These are phyloP conservation scores for Phialophora chinensis DNA, from an alignment of 2,329 filamentous ascomycete genomes.

Conservation along the genomic window DNA sequence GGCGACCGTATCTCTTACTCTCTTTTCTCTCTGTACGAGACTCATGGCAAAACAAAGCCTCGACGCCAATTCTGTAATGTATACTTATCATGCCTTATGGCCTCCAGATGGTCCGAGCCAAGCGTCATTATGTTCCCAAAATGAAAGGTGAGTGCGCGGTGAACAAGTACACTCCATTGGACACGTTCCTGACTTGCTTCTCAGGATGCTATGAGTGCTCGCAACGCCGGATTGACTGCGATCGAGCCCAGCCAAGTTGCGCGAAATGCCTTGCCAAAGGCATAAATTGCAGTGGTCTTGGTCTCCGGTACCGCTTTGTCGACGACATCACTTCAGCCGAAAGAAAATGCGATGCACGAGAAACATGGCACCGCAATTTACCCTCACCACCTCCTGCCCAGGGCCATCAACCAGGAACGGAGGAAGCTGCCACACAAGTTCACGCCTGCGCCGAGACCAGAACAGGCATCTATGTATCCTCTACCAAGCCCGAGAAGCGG, in stretches of 20 bases:
- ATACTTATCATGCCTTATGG: not conserved
- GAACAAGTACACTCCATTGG: not conserved
- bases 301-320: slow-evolving; percentile 41
- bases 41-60: not conserved
- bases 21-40: not conserved
- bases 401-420: not conserved
- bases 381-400: not conserved
- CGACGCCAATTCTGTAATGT: not conserved
- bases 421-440: not conserved
- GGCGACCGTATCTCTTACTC: not conserved
- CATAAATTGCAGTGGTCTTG: slow-evolving; percentile 43
- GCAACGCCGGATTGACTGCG: slow-evolving; percentile 46
- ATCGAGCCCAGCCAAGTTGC: slow-evolving; percentile 43
- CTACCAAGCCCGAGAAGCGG: not conserved
- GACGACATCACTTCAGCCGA: slow-evolving; percentile 36
- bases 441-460: not conserved
- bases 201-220: slow-evolving; percentile 46
- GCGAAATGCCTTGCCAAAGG: slow-evolving; percentile 44
- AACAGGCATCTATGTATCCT: not conserved
- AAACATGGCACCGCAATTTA: slow-evolving; percentile 12
- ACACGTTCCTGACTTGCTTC: not conserved
- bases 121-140: slow-evolving; percentile 5
- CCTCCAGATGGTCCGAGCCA: not conserved
- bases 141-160: not conserved
- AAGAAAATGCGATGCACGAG: slow-evolving; percentile 24